Percentiles rank a stretch among this genome's conserved stretches.
phyloP scores from a whole-genome alignment of 768 basidiomycete genomes.

The Crucibulum laeve region DNA sequence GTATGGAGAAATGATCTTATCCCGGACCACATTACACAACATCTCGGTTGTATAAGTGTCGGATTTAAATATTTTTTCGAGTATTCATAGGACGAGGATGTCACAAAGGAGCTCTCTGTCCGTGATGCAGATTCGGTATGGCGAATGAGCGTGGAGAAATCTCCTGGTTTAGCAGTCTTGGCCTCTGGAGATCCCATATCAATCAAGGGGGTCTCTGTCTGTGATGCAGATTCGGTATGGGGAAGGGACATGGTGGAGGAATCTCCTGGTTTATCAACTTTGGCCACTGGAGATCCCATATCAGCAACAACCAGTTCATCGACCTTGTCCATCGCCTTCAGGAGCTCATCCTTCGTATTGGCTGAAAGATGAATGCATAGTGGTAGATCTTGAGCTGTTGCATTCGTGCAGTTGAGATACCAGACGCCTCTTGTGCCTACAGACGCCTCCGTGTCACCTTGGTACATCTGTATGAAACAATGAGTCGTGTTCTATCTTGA shows the following conservation, averaged over 20 bases:
- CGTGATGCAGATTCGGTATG: too few relatives aligned
- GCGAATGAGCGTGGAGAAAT: too few relatives aligned
- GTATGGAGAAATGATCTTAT: neutral
- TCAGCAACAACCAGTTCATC: constrained; percentile 72
- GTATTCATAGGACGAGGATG: too few relatives aligned
- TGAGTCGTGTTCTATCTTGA: neutral
- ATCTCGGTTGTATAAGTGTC: too few relatives aligned
- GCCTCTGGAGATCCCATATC: constrained; percentile 83
- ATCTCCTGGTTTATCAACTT: constrained; percentile 65
- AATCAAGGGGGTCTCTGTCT: too few relatives aligned
- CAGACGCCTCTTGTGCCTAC: constrained; percentile 92
- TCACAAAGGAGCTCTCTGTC: too few relatives aligned
- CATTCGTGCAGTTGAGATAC: constrained; percentile 91
- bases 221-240: too few relatives aligned
- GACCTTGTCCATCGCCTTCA: constrained; percentile 65
- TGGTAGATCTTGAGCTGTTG: constrained; percentile 89
- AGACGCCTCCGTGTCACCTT: constrained; percentile 89
- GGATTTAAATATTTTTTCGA: too few relatives aligned
- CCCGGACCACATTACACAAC: too few relatives aligned
- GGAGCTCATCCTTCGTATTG: constrained; percentile 56
- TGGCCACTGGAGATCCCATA: constrained; percentile 78
- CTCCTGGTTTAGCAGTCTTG: constrained; percentile 62
- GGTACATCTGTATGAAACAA: constrained; percentile 65
- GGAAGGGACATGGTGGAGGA: too few relatives aligned
- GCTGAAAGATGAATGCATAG: constrained; percentile 93